Evolutionary conservation across 768 basidiomycete species (phyloP).

Genomic region (Lepiota brunneoincarnata): DNA sequence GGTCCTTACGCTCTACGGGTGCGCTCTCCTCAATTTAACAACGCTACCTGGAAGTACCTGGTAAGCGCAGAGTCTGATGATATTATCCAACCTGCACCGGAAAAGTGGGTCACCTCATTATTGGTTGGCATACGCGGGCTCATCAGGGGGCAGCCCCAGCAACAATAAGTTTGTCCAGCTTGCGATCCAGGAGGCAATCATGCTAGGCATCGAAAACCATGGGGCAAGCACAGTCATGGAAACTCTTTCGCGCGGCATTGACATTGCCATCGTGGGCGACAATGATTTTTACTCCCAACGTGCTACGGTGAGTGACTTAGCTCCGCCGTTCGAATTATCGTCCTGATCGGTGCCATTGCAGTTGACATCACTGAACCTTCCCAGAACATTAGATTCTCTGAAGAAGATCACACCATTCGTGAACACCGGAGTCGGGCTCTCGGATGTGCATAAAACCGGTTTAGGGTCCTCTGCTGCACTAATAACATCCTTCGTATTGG

Average conservation of each 20-base stretch:
- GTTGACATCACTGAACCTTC: conserved; percentile 63
- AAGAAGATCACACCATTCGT: conserved; percentile 73
- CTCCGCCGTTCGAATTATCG: background rate
- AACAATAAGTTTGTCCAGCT: conserved; percentile 93
- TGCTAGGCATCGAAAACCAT: conserved; percentile 61
- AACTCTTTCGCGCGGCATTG: conserved; percentile 51
- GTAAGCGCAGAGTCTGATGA: conserved; percentile 39
- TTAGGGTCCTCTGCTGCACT: conserved; percentile 96
- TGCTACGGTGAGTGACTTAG: conserved; percentile 56
- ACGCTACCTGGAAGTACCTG: conserved; percentile 73
- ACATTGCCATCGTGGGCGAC: conserved; percentile 84
- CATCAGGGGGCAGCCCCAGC: conserved; percentile 32
- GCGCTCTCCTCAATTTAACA: conserved; percentile 87
- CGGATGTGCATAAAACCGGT: conserved; percentile 95
- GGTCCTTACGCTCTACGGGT: conserved; percentile 57
- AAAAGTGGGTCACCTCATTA: conserved; percentile 35
- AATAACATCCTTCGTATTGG: conserved; percentile 91
- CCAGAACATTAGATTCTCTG: conserved; percentile 63
- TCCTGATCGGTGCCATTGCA: conserved; percentile 25
- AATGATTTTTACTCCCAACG: conserved; percentile 99
- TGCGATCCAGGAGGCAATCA: conserved; percentile 75
- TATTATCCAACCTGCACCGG: conserved; percentile 28
- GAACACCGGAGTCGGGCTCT: conserved; percentile 62
- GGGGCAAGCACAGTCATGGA: conserved; percentile 40
- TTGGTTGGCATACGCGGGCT: conserved; percentile 10